phyloP scores from a whole-genome alignment of 2,329 filamentous ascomycete species.

The Albophoma yamanashiensis region DNA sequence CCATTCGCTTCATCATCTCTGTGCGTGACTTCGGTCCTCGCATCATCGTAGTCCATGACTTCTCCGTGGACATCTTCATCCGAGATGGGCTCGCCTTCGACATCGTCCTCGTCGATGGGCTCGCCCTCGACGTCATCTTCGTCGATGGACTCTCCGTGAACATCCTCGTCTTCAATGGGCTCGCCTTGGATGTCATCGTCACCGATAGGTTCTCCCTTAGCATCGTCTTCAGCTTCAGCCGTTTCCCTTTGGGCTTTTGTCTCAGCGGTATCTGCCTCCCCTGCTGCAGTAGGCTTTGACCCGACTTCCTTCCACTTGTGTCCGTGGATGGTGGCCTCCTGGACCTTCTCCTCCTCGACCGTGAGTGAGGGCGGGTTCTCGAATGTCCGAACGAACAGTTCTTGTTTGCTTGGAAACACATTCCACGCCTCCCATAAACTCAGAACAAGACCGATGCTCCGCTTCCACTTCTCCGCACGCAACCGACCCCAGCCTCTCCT shows the following conservation, averaged over 20 bases:
- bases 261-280: constrained; percentile 17
- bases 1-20: constrained; percentile 31
- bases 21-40: constrained; percentile 26
- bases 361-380: constrained; percentile 50
- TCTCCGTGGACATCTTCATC: constrained; percentile 27
- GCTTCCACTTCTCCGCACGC: constrained; percentile 75
- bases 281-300: constrained; percentile 11
- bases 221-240: constrained; percentile 29
- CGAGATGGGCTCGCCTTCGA: constrained; percentile 27
- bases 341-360: constrained; percentile 15
- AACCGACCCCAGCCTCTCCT: constrained; percentile 69
- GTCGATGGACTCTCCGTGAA: constrained; percentile 32
- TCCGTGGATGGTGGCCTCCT: constrained; percentile 18
- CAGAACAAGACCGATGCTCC: constrained; percentile 59
- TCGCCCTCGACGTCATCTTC: constrained; percentile 26
- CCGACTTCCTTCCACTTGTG: constrained; percentile 42
- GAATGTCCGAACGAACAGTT: constrained; percentile 59
- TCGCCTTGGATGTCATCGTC: constrained; percentile 34
- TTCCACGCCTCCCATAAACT: constrained; percentile 63
- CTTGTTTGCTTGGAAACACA: constrained; percentile 65
- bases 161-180: constrained; percentile 35
- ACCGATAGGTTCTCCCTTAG: constrained; percentile 31
- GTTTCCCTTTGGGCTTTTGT: constrained; percentile 26
- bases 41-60: constrained; percentile 30
- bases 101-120: constrained; percentile 34